Conservation (phyloP, 805 yeast species). For the Kuraishia floccosa region DNA sequence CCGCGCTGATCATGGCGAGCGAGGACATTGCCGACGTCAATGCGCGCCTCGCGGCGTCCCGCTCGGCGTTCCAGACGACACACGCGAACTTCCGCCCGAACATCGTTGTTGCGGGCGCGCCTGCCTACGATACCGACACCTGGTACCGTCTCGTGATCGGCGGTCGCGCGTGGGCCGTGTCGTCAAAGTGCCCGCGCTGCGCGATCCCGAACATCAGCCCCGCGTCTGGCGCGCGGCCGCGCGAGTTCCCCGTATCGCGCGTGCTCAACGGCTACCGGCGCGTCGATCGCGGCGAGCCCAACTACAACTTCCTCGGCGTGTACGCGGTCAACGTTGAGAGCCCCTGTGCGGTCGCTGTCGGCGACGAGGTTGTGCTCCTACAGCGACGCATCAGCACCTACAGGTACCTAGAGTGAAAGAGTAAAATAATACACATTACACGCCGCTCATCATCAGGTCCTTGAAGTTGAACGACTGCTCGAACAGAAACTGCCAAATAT, state of each 20-base stretch:
- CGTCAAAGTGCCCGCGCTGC: constrained; percentile 17
- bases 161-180: constrained; percentile 7
- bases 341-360: constrained; percentile 8
- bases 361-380: constrained; percentile 13
- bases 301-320: constrained; percentile 13
- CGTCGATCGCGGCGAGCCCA: constrained; percentile 15
- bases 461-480: constrained; percentile 9
- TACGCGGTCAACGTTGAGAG: constrained; percentile 13
- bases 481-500: constrained; percentile 10
- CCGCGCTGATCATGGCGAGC: constrained; percentile 12
- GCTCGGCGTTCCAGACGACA: constrained; percentile 4
- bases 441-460: constrained; percentile 9
- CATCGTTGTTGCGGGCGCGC: constrained; percentile 13
- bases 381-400: background rate
- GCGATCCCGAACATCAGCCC: constrained; percentile 14
- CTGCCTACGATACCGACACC: constrained; percentile 14
- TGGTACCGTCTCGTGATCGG: constrained; percentile 13
- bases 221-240: constrained; percentile 10
- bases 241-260: constrained; percentile 9
- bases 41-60: constrained; percentile 1
- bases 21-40: constrained; percentile 11
- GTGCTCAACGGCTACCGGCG: constrained; percentile 15
- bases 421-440: background rate
- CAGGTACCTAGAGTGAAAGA: background rate
- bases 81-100: constrained; percentile 16